These are phyloP conservation scores for Sordariomycetes sp. DNA, from an alignment of 2,329 filamentous ascomycete genomes.

Conservation along the genomic window DNA sequence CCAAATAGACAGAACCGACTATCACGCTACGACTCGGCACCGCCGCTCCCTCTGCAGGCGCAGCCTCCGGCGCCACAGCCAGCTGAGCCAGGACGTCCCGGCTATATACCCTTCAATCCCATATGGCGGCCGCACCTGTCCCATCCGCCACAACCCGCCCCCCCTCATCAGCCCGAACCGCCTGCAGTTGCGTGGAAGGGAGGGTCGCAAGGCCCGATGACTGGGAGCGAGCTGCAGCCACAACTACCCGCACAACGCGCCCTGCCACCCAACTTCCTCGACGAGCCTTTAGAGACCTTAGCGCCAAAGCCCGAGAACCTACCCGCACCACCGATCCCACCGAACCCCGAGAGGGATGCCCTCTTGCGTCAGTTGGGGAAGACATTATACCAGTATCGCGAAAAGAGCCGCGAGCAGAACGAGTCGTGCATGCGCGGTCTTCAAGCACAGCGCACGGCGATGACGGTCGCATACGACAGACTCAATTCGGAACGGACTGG, in stretches of 20 bases:
- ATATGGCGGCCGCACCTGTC: background rate
- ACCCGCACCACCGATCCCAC: conserved; percentile 74
- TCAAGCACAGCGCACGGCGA: conserved; percentile 64
- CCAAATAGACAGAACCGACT: conserved; percentile 4
- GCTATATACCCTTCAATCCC: background rate
- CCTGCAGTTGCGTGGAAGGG: background rate
- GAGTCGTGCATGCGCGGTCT: conserved; percentile 62
- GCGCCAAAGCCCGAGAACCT: conserved; percentile 34
- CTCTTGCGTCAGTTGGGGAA: conserved; percentile 65
- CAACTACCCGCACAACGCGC: conserved; percentile 15
- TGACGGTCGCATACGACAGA: conserved; percentile 53
- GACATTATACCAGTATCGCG: conserved; percentile 55
- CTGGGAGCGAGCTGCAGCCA: background rate
- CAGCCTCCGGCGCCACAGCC: background rate
- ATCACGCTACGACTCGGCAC: conserved; percentile 33
- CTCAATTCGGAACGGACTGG: conserved; percentile 63
- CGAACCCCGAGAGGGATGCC: conserved; percentile 90
- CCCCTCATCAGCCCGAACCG: conserved; percentile 11
- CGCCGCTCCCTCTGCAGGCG: conserved; percentile 18
- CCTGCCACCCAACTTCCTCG: conserved; percentile 40
- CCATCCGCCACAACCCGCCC: conserved; percentile 2
- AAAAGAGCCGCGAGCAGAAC: conserved; percentile 58
- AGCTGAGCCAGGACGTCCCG: background rate
- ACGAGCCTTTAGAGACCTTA: conserved; percentile 39
- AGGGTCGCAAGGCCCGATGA: background rate